phyloP scores from a whole-genome alignment of 768 basidiomycete genomes.

The Butyriboletus loyo region DNA sequence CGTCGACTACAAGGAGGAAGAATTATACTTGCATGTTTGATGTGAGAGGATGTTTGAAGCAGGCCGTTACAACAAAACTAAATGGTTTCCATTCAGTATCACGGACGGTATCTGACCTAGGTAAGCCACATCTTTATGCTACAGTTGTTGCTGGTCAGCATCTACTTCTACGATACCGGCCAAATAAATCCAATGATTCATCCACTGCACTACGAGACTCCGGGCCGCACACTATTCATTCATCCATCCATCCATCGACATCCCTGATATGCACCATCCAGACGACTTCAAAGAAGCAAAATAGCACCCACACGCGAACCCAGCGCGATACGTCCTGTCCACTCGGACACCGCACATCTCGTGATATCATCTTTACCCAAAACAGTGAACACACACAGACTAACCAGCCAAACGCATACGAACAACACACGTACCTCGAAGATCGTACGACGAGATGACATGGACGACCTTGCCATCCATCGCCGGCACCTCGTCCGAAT shows the following conservation, averaged over 20 bases:
- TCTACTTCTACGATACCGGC: too few species aligned
- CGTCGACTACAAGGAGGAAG: too few species aligned
- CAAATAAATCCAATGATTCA: too few species aligned
- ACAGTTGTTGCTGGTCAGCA: too few species aligned
- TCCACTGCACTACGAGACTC: too few species aligned
- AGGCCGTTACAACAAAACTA: too few species aligned
- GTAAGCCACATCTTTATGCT: too few species aligned
- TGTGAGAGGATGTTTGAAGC: too few species aligned
- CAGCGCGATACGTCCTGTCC: slow-evolving; percentile 41
- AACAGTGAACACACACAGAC: background rate
- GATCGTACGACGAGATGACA: slow-evolving; percentile 25
- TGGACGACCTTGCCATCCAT: slow-evolving; percentile 16
- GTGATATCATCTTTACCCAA: slow-evolving; percentile 40
- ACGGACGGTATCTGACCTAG: too few species aligned
- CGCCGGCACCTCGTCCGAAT: background rate
- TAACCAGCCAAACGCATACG: background rate
- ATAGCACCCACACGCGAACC: slow-evolving; percentile 40
- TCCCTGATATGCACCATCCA: background rate
- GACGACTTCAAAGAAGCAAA: slow-evolving; percentile 9
- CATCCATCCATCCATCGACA: background rate
- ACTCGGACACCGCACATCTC: slow-evolving; percentile 45
- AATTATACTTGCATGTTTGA: too few species aligned
- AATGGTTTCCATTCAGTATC: too few species aligned
- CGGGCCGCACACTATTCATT: too few species aligned
- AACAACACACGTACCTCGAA: slow-evolving; percentile 24